Conservation (phyloP, 495 filamentous ascomycete species). For the Penicillium riverlandense region DNA sequence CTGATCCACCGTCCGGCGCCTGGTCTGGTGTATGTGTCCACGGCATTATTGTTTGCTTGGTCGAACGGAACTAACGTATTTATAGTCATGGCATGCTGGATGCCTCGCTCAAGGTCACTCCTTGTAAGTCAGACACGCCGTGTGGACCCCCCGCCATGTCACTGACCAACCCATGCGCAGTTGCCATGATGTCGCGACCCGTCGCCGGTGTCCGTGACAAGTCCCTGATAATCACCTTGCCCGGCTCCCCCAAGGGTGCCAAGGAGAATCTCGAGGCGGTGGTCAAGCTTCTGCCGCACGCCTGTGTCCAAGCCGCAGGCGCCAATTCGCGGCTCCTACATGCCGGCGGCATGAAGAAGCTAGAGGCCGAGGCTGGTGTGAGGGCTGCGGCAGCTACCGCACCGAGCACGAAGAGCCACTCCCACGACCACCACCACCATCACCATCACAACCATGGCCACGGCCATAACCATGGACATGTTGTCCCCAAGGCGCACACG, state of each 20-base stretch:
- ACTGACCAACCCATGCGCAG: constrained; percentile 34
- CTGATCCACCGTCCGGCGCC: constrained; percentile 83
- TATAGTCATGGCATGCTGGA: constrained; percentile 85
- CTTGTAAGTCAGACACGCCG: constrained; percentile 55
- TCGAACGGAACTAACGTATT: neutral
- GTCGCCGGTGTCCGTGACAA: constrained; percentile 83
- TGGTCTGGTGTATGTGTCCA: constrained; percentile 65
- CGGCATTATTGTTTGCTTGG: too few species aligned
- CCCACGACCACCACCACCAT: constrained; percentile 30
- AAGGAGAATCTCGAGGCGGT: constrained; percentile 89
- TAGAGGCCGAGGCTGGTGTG: constrained; percentile 79
- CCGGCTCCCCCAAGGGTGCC: constrained; percentile 94
- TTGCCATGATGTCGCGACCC: constrained; percentile 95
- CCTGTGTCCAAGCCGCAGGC: constrained; percentile 82
- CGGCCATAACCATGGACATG: constrained; percentile 57
- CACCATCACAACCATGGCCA: constrained; percentile 52
- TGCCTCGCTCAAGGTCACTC: constrained; percentile 76
- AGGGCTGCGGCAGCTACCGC: too few species aligned
- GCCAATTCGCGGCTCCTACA: constrained; percentile 76
- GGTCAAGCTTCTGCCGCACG: constrained; percentile 87
- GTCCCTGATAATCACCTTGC: constrained; percentile 82
- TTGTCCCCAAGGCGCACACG: constrained; percentile 65
- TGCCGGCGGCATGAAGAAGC: constrained; percentile 68
- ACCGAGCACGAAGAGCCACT: constrained; percentile 20
- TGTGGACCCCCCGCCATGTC: constrained; percentile 1